Evolutionary conservation across 2,329 filamentous ascomycete species (phyloP).

Genomic region (Alternaria sp.): DNA sequence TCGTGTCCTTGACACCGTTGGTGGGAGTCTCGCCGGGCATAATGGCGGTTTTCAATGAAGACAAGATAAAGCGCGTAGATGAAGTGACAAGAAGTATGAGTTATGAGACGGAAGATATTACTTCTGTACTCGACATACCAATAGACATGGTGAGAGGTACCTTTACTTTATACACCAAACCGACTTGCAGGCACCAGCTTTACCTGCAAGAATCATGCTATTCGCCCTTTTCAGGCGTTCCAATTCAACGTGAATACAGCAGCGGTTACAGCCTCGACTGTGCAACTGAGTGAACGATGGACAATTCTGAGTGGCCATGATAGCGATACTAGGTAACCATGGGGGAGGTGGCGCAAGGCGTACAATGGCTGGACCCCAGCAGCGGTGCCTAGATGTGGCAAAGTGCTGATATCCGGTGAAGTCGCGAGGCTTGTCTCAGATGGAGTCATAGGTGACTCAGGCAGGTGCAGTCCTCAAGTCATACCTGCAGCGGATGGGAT

Average conservation of each 20-base stretch:
- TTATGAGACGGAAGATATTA: neutral
- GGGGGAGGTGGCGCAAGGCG: neutral
- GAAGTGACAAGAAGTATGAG: neutral
- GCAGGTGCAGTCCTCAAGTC: neutral
- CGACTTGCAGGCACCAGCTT: neutral
- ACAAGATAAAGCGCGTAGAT: neutral
- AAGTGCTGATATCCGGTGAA: neutral
- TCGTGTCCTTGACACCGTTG: slow-evolving; percentile 6
- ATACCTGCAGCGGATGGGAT: neutral
- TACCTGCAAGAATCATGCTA: neutral
- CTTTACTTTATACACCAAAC: neutral
- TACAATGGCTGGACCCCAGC: neutral
- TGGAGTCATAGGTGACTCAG: neutral
- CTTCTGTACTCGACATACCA: neutral
- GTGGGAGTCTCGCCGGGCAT: slow-evolving; percentile 4
- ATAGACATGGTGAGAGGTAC: neutral
- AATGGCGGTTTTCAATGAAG: neutral
- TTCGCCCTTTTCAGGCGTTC: neutral
- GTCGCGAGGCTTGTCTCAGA: neutral
- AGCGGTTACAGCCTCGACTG: neutral
- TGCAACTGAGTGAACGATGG: neutral
- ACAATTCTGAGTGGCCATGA: neutral
- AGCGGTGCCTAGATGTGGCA: slow-evolving; percentile 6
- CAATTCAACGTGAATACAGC: neutral
- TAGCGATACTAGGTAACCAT: neutral